Conservation (phyloP, 2,329 filamentous ascomycete species). For the Parascedosporium putredinis region DNA sequence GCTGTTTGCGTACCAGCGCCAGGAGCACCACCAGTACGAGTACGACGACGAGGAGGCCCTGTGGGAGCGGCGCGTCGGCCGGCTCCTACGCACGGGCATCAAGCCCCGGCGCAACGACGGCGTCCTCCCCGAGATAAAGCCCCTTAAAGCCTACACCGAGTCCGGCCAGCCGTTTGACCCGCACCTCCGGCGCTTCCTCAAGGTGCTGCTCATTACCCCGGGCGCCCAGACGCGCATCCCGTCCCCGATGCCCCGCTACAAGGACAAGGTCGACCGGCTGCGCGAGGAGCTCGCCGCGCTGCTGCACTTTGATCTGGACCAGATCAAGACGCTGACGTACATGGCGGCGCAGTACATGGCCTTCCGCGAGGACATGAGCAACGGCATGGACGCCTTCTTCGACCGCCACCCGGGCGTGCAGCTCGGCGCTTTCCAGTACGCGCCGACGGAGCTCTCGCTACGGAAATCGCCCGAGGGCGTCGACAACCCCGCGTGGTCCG, state of each 20-base stretch:
- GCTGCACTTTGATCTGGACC: not conserved
- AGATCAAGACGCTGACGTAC: slow-evolving; percentile 5
- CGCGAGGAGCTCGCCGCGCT: not conserved
- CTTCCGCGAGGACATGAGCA: not conserved
- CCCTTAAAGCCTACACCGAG: not conserved
- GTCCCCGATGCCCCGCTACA: not conserved
- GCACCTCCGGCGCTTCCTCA: not conserved
- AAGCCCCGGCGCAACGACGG: too few species aligned
- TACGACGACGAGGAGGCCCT: not conserved
- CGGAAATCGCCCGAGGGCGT: not conserved
- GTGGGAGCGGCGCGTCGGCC: not conserved
- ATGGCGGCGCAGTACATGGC: not conserved
- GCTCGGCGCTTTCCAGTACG: not conserved
- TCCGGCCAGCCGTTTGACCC: not conserved
- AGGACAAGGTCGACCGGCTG: not conserved
- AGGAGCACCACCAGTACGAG: not conserved
- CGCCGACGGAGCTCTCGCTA: not conserved
- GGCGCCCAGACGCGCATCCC: not conserved
- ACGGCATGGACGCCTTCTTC: not conserved
- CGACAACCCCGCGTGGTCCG: not conserved
- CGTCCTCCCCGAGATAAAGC: too few species aligned
- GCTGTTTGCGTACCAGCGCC: slow-evolving; percentile 5
- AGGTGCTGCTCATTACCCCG: slow-evolving; percentile 1
- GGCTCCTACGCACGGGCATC: not conserved
- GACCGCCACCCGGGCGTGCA: not conserved